These are phyloP conservation scores for Solanum dulcamara DNA, from an alignment of 257 asterid species.

Conservation along the genomic window DNA sequence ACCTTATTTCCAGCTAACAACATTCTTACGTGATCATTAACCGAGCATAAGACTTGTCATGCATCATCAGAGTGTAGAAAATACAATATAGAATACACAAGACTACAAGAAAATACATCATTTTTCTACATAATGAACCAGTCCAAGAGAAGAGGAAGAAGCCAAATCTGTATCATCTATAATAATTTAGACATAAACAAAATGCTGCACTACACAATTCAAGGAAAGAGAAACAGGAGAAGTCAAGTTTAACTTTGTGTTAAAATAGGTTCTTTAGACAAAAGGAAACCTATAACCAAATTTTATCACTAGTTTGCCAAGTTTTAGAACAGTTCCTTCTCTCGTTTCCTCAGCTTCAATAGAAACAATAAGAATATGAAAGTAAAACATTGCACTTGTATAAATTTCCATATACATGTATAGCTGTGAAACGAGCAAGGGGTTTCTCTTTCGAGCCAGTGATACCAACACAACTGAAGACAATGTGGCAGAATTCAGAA, in stretches of 20 bases:
- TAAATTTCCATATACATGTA: background rate
- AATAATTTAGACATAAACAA: background rate
- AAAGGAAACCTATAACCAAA: background rate
- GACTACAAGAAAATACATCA: background rate
- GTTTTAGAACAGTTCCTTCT: background rate
- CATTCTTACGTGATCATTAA: background rate
- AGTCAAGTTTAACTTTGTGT: background rate
- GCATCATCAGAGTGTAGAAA: background rate
- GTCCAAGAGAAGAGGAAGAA: background rate
- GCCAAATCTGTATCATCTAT: background rate
- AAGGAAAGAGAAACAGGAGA: background rate
- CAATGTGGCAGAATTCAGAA: background rate
- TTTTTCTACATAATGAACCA: background rate
- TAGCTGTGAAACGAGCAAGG: background rate
- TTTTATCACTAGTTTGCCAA: background rate
- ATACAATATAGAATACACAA: background rate
- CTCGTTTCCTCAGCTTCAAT: background rate
- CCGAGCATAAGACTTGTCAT: background rate
- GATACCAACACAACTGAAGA: background rate
- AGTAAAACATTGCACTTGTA: background rate
- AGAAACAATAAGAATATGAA: background rate
- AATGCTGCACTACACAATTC: background rate
- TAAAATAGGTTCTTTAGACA: background rate
- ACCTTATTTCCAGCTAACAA: background rate
- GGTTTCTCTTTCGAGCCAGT: background rate